A percentile compares a stretch with the other conserved stretches of the same genome.
Conservation (phyloP, 176 grass and related monocot species). For the Saccharum officinarum region DNA sequence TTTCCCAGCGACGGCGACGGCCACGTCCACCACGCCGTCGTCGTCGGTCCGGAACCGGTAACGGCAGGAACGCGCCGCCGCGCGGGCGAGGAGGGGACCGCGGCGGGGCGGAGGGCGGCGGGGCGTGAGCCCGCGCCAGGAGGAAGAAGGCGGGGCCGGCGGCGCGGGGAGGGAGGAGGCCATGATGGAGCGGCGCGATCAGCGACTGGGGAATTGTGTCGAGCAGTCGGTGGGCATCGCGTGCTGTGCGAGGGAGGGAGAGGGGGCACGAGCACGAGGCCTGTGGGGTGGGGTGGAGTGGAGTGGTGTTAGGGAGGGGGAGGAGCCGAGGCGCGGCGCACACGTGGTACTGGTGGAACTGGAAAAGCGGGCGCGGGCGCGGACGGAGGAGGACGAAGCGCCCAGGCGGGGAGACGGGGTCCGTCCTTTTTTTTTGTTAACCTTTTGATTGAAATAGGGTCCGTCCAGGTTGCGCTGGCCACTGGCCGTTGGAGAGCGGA, state of each 20-base stretch:
- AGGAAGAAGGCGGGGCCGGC: not conserved
- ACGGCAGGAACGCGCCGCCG: conserved; percentile 17
- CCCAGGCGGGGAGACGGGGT: not conserved
- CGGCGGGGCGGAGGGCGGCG: not conserved
- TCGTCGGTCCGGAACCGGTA: conserved; percentile 59
- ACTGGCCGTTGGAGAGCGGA: not conserved
- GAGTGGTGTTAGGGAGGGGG: not conserved
- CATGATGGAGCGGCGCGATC: conserved; percentile 33
- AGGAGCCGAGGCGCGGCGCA: conserved; percentile 7
- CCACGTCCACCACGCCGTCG: conserved; percentile 53
- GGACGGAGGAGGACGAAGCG: not conserved
- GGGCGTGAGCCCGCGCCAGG: not conserved
- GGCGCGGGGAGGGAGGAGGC: conserved; percentile 37
- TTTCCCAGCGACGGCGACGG: conserved; percentile 32
- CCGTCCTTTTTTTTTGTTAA: not conserved
- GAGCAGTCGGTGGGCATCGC: conserved; percentile 33
- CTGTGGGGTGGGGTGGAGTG: not conserved
- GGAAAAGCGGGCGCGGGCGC: not conserved
- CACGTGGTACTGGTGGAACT: conserved; percentile 24
- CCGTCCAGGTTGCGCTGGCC: not conserved
- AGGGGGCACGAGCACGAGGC: not conserved
- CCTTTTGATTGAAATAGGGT: no score
- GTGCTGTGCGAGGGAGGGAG: not conserved
- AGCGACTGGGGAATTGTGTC: conserved; percentile 36
- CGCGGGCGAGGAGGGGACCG: not conserved